These are phyloP conservation scores for Ricinus communis DNA, from an alignment of 345 rosid genomes.

Conservation along the genomic window DNA sequence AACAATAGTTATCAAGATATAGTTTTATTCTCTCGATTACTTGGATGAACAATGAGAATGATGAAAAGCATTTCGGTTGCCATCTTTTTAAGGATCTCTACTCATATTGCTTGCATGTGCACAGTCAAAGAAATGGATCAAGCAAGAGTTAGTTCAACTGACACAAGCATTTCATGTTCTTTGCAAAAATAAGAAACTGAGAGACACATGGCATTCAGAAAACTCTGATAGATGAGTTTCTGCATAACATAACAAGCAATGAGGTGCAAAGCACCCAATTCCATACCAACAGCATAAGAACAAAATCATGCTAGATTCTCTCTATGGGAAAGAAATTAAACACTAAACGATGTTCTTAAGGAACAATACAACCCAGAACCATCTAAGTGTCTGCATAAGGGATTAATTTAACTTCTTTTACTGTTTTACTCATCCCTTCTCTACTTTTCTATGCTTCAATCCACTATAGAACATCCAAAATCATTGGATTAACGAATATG, in stretches of 20 bases:
- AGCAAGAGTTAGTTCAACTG: background rate
- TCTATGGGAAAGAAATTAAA: background rate
- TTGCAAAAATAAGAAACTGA: background rate
- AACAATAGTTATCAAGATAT: background rate
- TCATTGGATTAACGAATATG: constrained; percentile 10
- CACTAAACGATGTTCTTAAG: background rate
- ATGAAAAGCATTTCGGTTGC: background rate
- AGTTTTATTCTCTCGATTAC: background rate
- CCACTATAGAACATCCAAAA: background rate
- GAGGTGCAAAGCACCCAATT: background rate
- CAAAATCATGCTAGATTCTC: background rate
- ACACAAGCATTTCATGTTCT: no score
- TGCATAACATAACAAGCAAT: background rate
- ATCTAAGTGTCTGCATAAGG: no score
- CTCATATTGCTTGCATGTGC: no score
- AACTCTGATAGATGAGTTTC: background rate
- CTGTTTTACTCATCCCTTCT: background rate
- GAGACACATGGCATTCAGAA: background rate
- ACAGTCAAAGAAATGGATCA: background rate
- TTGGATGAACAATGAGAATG: background rate
- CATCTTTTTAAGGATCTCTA: background rate
- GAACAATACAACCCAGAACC: background rate
- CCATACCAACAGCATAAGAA: background rate
- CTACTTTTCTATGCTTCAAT: background rate
- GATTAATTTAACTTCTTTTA: background rate